A percentile compares a stretch with the other conserved stretches of the same genome.
Conservation (phyloP, 1,284 basidiomycete genomes). For the Sphaerobolus stellatus region DNA sequence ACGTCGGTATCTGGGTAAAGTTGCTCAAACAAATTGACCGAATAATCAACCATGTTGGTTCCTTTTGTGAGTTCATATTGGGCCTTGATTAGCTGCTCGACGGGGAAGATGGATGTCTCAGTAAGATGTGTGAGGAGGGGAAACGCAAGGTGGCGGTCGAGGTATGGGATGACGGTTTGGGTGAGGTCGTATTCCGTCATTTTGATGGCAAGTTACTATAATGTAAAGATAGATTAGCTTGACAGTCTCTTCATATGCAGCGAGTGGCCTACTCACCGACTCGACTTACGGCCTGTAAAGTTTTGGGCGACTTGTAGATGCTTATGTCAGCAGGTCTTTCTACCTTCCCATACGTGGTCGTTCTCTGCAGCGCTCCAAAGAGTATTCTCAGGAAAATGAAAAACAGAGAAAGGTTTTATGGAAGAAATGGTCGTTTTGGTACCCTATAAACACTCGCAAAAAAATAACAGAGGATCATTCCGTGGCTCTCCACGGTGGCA, state of each 20-base stretch:
- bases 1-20: conserved; percentile 68
- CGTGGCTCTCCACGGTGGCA: too few species aligned
- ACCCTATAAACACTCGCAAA: too few species aligned
- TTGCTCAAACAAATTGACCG: conserved; percentile 76
- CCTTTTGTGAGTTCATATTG: conserved; percentile 97
- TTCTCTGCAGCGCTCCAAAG: too few species aligned
- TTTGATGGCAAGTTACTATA: background rate
- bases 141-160: conserved; percentile 93
- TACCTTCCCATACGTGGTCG: too few species aligned
- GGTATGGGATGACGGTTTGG: conserved; percentile 88
- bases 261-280: conserved; percentile 3
- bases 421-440: too few species aligned
- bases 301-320: conserved; percentile 6
- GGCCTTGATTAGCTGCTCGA: conserved; percentile 75
- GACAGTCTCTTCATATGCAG: too few species aligned
- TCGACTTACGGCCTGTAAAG: background rate
- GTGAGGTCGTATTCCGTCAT: conserved; percentile 90
- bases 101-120: conserved; percentile 70
- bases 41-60: conserved; percentile 96
- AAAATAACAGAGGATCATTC: too few species aligned
- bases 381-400: too few species aligned
- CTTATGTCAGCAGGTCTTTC: conserved; percentile 1
- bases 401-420: too few species aligned
- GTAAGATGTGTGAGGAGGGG: conserved; percentile 88
- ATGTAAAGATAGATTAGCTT: too few species aligned